Percentiles rank a stretch among this genome's conserved stretches.
Conservation (phyloP, 176 grass and related monocot genomes). For the Paspalum notatum region DNA sequence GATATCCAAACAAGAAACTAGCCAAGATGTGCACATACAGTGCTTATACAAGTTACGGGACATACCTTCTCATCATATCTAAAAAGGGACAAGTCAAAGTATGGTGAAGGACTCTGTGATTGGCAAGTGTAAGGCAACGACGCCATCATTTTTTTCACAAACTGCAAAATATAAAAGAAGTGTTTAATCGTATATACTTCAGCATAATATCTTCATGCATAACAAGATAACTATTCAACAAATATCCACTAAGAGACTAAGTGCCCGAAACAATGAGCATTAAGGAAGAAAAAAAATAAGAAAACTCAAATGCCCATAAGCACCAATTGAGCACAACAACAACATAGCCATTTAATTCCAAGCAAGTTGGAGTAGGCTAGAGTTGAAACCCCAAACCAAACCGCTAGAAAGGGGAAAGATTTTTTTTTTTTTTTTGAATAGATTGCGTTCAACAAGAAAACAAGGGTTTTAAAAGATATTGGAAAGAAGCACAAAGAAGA, state of each 20-base stretch:
- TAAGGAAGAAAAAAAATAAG: neutral
- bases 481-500: no score
- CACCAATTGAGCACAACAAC: neutral
- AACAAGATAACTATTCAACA: conserved; percentile 1
- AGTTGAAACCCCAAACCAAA: no score
- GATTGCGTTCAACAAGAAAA: no score
- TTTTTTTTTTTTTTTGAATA: no score
- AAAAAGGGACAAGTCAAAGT: conserved; percentile 95
- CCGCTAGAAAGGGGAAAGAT: no score
- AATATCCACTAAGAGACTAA: neutral
- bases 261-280: conserved; percentile 6
- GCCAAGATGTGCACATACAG: neutral
- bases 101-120: conserved; percentile 95
- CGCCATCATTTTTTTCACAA: conserved; percentile 91
- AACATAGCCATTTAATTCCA: no score
- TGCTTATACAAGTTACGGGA: conserved; percentile 5
- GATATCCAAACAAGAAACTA: neutral
- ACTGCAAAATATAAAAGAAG: conserved; percentile 52
- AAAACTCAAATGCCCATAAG: neutral
- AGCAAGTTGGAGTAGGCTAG: no score
- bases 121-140: conserved; percentile 91
- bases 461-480: no score
- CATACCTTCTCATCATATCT: conserved; percentile 98
- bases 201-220: conserved; percentile 21
- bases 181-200: conserved; percentile 6